Base-by-base conservation (phyloP, 805 yeast species). In the Yarrowia divulgata region DNA sequence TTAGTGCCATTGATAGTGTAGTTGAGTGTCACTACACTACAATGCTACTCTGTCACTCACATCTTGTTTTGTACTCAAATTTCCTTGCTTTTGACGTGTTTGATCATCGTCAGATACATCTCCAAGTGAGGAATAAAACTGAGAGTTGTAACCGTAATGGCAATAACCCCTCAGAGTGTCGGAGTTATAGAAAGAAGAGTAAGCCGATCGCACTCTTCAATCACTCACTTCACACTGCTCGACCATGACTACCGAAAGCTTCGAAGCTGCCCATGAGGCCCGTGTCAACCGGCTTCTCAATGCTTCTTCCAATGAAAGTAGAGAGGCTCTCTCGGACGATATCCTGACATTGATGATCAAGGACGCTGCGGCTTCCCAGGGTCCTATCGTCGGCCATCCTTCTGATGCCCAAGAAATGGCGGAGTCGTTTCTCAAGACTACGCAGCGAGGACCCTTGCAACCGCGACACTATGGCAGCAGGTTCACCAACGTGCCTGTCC, bases 401-500 rank as follows among this genome's bases (percentile, higher is more conserved):
- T 37, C 43, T 8, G 58, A 54, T 23, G 34, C 58, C 4, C 8
- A 19, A 8, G 32, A 54, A 7, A 37, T 54, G 58, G 58, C 58
- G 2, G 43, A 54, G 7, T 12, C 32, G 3, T 54, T 54, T 18
- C n/a, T 54, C 13, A 35, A 54, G 6, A 35, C 58, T 12, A 37
- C 58, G 14, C 37, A 55, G 13, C 46, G 62, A 23, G 62, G 62
- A 9, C 46, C 62, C 9, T 12, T 55, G 1, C 14, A 14, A 5
- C 39, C 42, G 2, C 43, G 45, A 7, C 34, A 39, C 7, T 19
- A 40, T 10, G 62, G 62, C 6, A 40, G 46, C 46, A 39, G 62
- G 34, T 39, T 55, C 19, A 55, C 62, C 45, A 55, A 55, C 35
- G 46, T 55, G 34, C 62, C 62, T 23, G 62, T 55, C 19, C 6